phyloP scores from a whole-genome alignment of 441 rosid species.

The Geranium incanum region DNA sequence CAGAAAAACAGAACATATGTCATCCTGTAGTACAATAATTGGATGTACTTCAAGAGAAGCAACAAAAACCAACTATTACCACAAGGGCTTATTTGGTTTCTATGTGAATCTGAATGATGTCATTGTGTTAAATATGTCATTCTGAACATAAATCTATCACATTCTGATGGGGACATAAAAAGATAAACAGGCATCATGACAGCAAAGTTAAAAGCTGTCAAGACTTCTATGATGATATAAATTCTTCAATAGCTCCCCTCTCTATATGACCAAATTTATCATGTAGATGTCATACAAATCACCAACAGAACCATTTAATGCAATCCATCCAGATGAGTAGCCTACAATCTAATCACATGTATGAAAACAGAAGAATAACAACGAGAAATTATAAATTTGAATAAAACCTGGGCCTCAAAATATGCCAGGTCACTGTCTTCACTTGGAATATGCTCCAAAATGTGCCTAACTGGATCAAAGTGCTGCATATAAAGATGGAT shows the following conservation, averaged over 20 bases:
- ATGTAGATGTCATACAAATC: not conserved
- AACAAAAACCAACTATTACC: not conserved
- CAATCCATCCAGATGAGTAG: not conserved
- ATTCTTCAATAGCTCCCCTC: not conserved
- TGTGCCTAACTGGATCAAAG: constrained; percentile 75
- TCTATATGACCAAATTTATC: not conserved
- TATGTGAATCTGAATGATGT: not conserved
- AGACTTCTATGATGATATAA: not conserved
- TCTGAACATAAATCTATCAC: not conserved
- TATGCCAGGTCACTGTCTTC: constrained; percentile 57
- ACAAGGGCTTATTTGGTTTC: not conserved
- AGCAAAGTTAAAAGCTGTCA: not conserved
- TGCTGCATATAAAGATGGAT: constrained; percentile 37
- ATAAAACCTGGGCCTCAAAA: constrained; percentile 79
- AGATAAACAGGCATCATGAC: not conserved
- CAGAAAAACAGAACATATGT: constrained; percentile 24
- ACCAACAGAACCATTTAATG: not conserved
- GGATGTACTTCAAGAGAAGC: not conserved
- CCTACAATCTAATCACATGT: not conserved
- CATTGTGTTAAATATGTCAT: not conserved
- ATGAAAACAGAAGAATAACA: constrained; percentile 1
- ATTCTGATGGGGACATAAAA: not conserved
- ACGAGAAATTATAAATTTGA: not conserved
- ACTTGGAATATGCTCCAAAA: constrained; percentile 65
- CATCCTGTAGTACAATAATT: constrained; percentile 8